These are phyloP conservation scores for Xylaria bambusicola DNA, from an alignment of 495 filamentous ascomycete species.

Conservation along the genomic window DNA sequence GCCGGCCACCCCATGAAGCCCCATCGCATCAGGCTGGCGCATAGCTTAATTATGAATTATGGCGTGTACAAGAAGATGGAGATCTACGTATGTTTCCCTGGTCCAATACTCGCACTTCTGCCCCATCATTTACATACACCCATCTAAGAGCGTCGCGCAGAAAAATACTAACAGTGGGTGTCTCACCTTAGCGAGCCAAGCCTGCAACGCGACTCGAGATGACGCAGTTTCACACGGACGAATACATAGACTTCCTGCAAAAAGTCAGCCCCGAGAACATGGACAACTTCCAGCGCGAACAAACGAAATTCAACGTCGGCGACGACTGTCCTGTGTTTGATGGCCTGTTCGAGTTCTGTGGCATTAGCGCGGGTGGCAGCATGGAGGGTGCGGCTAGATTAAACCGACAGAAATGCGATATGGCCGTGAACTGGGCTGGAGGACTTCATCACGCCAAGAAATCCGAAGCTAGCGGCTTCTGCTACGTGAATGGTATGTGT, in stretches of 20 bases:
- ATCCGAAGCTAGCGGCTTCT: slow-evolving; percentile 95
- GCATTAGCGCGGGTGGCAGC: slow-evolving; percentile 93
- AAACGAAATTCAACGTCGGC: slow-evolving; percentile 95
- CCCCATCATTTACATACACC: not conserved
- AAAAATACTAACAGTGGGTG: not conserved
- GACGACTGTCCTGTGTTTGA: slow-evolving; percentile 99
- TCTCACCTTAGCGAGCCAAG: slow-evolving; percentile 77
- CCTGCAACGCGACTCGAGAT: slow-evolving; percentile 94
- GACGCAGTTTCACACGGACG: slow-evolving; percentile 99
- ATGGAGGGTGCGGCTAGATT: slow-evolving; percentile 95
- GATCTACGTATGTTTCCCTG: slow-evolving; percentile 73
- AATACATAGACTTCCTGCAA: slow-evolving; percentile 97
- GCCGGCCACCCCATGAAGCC: slow-evolving; percentile 99
- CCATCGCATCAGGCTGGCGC: slow-evolving; percentile 94
- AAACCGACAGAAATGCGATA: slow-evolving; percentile 92
- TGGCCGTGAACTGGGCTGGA: slow-evolving; percentile 97
- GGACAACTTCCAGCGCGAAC: slow-evolving; percentile 89
- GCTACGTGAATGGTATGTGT: slow-evolving; percentile 88
- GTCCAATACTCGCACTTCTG: not conserved
- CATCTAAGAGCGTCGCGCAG: not conserved
- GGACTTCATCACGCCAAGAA: slow-evolving; percentile 98
- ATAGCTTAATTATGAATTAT: slow-evolving; percentile 99
- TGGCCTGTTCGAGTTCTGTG: slow-evolving; percentile 96
- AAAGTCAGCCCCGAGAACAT: slow-evolving; percentile 99
- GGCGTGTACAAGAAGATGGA: slow-evolving; percentile 98